Conservation (phyloP, 1,284 basidiomycete species). For the Puccinia triticina region DNA sequence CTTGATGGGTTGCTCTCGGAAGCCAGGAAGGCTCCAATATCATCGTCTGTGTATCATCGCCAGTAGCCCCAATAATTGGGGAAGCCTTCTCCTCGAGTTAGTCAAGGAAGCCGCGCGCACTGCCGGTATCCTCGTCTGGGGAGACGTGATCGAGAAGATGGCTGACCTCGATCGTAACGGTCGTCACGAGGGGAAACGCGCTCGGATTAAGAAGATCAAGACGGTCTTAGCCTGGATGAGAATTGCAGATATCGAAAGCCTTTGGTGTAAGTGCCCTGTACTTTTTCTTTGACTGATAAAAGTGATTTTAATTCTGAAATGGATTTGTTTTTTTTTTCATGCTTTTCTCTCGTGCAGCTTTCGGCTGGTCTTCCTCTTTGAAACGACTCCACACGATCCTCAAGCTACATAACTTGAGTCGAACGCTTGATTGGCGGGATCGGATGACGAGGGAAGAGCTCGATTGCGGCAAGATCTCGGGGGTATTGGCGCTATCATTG, state of each 20-base stretch:
- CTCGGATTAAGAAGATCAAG: slow-evolving; percentile 39
- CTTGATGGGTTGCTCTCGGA: slow-evolving; percentile 20
- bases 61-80: slow-evolving; percentile 8
- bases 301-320: background rate
- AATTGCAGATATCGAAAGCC: slow-evolving; percentile 55
- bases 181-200: slow-evolving; percentile 8
- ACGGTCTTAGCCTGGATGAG: slow-evolving; percentile 54
- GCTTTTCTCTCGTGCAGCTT: slow-evolving; percentile 31
- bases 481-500: slow-evolving; percentile 52
- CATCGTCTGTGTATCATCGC: slow-evolving; percentile 10
- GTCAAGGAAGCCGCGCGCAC: background rate
- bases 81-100: background rate
- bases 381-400: slow-evolving; percentile 54
- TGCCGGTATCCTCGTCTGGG: slow-evolving; percentile 23
- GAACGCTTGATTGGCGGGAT: slow-evolving; percentile 53
- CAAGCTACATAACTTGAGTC: slow-evolving; percentile 54
- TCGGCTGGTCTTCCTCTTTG: slow-evolving; percentile 51
- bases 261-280: slow-evolving; percentile 49
- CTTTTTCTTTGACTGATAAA: background rate
- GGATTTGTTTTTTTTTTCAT: slow-evolving; percentile 8
- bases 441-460: slow-evolving; percentile 26
- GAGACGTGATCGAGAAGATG: slow-evolving; percentile 37
- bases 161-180: slow-evolving; percentile 1
- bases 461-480: slow-evolving; percentile 52
- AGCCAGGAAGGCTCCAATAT: slow-evolving; percentile 26